These are phyloP conservation scores for Penicillium turbatum DNA, from an alignment of 495 filamentous ascomycete species.

Conservation along the genomic window DNA sequence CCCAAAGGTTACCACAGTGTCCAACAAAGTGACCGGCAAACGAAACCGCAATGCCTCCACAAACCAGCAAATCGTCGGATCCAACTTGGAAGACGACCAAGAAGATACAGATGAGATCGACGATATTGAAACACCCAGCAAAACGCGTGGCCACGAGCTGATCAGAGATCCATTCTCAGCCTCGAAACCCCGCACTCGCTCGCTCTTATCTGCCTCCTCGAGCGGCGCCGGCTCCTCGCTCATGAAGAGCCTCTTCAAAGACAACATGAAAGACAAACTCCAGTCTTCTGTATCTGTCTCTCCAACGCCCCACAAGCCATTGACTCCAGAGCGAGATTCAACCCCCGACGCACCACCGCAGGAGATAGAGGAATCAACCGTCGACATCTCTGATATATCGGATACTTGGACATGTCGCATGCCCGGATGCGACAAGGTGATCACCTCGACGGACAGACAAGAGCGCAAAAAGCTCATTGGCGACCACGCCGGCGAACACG, in stretches of 20 bases:
- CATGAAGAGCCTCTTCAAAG: conserved; percentile 36
- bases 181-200: conserved; percentile 32
- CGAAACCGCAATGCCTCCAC: conserved; percentile 40
- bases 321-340: conserved; percentile 27
- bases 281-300: conserved; percentile 22
- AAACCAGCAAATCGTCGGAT: conserved; percentile 28
- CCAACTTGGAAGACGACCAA: conserved; percentile 36
- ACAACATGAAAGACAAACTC: conserved; percentile 25
- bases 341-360: conserved; percentile 33
- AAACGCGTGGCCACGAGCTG: conserved; percentile 38
- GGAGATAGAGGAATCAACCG: conserved; percentile 2
- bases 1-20: conserved; percentile 42
- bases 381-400: conserved; percentile 35
- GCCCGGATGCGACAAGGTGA: conserved; percentile 59
- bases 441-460: conserved; percentile 54
- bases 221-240: conserved; percentile 28
- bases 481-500: conserved; percentile 62
- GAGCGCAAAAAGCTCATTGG: conserved; percentile 56
- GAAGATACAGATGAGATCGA: conserved; percentile 35
- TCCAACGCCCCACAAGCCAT: conserved; percentile 3
- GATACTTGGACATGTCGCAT: conserved; percentile 69
- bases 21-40: conserved; percentile 42
- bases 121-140: conserved; percentile 45
- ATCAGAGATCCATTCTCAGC: conserved; percentile 42
- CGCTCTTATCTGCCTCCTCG: conserved; percentile 29